These are phyloP conservation scores for Acacia melanoxylon DNA, from an alignment of 306 rosid species.

Conservation along the genomic window DNA sequence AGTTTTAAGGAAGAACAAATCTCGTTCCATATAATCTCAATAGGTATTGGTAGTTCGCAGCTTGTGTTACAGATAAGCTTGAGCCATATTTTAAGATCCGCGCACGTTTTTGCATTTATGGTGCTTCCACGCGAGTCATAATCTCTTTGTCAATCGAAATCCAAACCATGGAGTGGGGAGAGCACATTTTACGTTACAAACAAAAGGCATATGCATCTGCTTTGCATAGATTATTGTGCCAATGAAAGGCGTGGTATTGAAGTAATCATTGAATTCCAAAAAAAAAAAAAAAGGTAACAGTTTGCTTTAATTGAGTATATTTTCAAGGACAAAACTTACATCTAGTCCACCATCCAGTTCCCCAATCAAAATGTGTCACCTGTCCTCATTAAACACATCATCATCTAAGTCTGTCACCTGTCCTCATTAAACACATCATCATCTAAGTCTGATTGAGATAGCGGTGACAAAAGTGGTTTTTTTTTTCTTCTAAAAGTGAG, in stretches of 20 bases:
- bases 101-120: slow-evolving; percentile 34
- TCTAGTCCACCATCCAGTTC: too few relatives aligned
- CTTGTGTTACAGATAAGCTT: not conserved
- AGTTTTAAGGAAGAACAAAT: too few relatives aligned
- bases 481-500: too few relatives aligned
- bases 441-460: too few relatives aligned
- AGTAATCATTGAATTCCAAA: not conserved
- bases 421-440: too few relatives aligned
- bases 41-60: not conserved
- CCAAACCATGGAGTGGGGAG: not conserved
- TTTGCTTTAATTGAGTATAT: not conserved
- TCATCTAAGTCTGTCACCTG: too few relatives aligned
- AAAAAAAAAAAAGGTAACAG: not conserved
- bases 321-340: not conserved
- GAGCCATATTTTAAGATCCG: not conserved
- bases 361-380: too few relatives aligned
- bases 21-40: too few relatives aligned
- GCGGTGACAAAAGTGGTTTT: too few relatives aligned
- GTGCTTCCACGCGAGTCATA: not conserved
- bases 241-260: not conserved
- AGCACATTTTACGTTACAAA: not conserved
- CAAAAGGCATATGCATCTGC: not conserved
- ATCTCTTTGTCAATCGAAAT: not conserved
- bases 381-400: too few relatives aligned
- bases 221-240: not conserved